Conservation (phyloP, 2,329 filamentous ascomycete species). For the Fusarium praegraminearum region DNA sequence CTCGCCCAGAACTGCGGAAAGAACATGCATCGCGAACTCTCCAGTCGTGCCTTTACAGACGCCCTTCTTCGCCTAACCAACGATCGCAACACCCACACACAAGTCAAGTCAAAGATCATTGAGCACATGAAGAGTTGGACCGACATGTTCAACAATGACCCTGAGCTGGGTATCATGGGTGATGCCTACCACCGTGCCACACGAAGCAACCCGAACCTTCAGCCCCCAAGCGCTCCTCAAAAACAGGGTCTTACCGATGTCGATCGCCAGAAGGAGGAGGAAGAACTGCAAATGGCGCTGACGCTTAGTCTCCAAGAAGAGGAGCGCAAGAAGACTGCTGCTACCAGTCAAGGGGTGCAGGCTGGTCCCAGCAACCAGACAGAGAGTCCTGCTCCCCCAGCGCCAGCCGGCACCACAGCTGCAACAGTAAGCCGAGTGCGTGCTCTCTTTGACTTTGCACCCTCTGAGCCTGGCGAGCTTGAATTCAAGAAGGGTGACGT, state of each 20-base stretch:
- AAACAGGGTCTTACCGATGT: slow-evolving; percentile 91
- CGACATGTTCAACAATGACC: slow-evolving; percentile 90
- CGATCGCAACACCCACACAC: slow-evolving; percentile 94
- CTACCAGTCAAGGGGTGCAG: slow-evolving; percentile 50
- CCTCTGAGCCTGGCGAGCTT: slow-evolving; percentile 92
- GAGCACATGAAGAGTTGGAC: slow-evolving; percentile 98
- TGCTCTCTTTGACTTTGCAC: slow-evolving; percentile 93
- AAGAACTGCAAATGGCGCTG: slow-evolving; percentile 95
- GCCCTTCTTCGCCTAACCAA: slow-evolving; percentile 89
- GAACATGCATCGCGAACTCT: slow-evolving; percentile 87
- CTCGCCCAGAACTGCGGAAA: slow-evolving; percentile 92
- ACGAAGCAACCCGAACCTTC: slow-evolving; percentile 84
- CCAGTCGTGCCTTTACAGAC: slow-evolving; percentile 93
- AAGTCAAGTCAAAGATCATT: slow-evolving; percentile 96
- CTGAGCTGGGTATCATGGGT: slow-evolving; percentile 97
- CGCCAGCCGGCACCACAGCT: slow-evolving; percentile 88
- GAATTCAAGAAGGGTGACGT: slow-evolving; percentile 97
- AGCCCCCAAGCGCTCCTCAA: slow-evolving; percentile 90
- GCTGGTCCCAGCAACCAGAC: slow-evolving; percentile 56
- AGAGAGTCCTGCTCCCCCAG: slow-evolving; percentile 62
- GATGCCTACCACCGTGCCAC: slow-evolving; percentile 92
- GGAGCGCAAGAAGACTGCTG: slow-evolving; percentile 66
- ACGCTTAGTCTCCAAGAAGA: slow-evolving; percentile 94
- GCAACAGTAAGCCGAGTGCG: slow-evolving; percentile 95
- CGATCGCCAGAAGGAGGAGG: slow-evolving; percentile 95